phyloP scores from a whole-genome alignment of 2,329 filamentous ascomycete genomes.

The Macrophomina phaseolina region DNA sequence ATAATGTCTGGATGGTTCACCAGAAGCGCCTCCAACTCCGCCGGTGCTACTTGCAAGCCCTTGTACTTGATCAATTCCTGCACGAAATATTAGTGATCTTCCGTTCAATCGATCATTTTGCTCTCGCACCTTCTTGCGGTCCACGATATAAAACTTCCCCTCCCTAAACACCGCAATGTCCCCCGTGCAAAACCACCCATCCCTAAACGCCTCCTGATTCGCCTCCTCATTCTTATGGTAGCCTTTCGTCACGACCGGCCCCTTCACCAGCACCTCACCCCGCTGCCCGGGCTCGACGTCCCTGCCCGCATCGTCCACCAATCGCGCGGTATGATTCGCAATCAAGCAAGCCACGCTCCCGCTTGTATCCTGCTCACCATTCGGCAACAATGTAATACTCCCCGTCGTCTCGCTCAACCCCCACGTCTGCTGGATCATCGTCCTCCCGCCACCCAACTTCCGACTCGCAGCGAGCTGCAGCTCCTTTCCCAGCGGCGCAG shows the following conservation, averaged over 20 bases:
- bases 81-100: no score
- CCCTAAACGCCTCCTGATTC: constrained; percentile 37
- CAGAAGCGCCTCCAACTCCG: constrained; percentile 54
- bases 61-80: constrained; percentile 58
- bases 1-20: constrained; percentile 47
- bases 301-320: constrained; percentile 42
- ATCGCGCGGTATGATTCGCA: constrained; percentile 41
- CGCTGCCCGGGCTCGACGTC: constrained; percentile 41
- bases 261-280: constrained; percentile 44
- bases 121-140: constrained; percentile 41
- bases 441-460: constrained; percentile 53
- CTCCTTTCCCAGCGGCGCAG: constrained; percentile 62
- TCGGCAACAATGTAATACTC: constrained; percentile 42
- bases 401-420: constrained; percentile 62
- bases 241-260: constrained; percentile 45
- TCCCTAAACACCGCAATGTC: constrained; percentile 45
- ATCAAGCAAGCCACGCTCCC: constrained; percentile 55
- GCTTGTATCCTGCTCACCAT: constrained; percentile 34
- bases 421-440: constrained; percentile 60
- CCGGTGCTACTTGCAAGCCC: constrained; percentile 56
- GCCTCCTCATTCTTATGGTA: constrained; percentile 45
- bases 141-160: constrained; percentile 50
- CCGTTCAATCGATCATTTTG: no score
- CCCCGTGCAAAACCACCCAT: constrained; percentile 47
- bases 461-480: constrained; percentile 55